Conservation (phyloP, 148 eudicot species). For the Heliosperma pusillum region DNA sequence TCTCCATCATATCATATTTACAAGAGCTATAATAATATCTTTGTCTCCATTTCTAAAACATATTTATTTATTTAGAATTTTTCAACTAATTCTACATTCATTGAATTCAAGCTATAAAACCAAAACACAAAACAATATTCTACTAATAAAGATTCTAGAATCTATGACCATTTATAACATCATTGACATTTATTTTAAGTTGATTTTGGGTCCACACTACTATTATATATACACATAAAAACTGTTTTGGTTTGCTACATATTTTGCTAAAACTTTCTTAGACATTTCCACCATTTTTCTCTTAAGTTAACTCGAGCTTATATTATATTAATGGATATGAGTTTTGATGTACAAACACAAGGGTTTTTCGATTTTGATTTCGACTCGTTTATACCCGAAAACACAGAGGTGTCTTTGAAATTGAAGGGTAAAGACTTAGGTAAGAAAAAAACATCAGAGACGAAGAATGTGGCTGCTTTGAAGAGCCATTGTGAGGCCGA, state of each 20-base stretch:
- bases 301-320: background rate
- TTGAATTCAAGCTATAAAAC: background rate
- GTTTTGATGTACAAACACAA: constrained; percentile 16
- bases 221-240: too few species aligned
- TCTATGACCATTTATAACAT: background rate
- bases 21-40: background rate
- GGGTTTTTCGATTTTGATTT: constrained; percentile 13
- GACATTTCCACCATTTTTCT: too few species aligned
- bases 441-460: constrained; percentile 8
- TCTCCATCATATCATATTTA: background rate
- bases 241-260: too few species aligned
- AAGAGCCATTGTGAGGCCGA: constrained; percentile 36
- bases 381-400: constrained; percentile 19
- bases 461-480: constrained; percentile 26
- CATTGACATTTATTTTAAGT: background rate
- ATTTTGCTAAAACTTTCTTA: too few species aligned
- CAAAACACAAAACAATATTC: background rate
- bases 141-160: background rate
- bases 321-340: constrained; percentile 17
- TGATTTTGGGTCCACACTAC: too few species aligned
- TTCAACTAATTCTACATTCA: constrained; percentile 3
- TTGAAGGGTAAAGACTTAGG: constrained; percentile 2
- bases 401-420: constrained; percentile 18
- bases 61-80: background rate
- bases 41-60: constrained; percentile 16